Base-by-base conservation (phyloP, 2,329 filamentous ascomycete species). In the Sarocladium oryzae region DNA sequence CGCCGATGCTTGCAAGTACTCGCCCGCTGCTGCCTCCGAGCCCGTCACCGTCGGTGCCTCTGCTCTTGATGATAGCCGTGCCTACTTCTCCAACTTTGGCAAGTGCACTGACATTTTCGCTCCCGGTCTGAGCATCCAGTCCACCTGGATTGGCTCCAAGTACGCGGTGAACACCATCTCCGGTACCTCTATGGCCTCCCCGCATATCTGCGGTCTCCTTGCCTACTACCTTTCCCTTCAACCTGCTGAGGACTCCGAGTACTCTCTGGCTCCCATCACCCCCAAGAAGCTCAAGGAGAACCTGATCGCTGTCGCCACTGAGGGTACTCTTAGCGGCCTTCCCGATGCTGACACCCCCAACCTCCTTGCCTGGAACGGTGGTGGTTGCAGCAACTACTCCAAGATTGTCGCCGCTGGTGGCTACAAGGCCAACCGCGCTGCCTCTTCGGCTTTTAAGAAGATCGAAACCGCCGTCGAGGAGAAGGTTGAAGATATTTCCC, bases 41-140 rank as follows among this genome's bases (percentile, higher is more conserved):
- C 91, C 93, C 60, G 83, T 99, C 69, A 99, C 93, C 53, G 93
- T 99, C 57, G 95, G 92, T 72, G 93, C 93, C 60, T 95, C 90
- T 41, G 93, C 89, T 61, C 82, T 99, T 54, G 83, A 86, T 64
- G 93, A 99, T 68, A 89, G 89, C 79, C 92, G 93, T 74, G 93
- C 93, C 58, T 99, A 97, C 83, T 99, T 99, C 85, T 99, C 95
- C 83, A 99, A 99, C 88, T 97, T 85, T 72, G 93, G 93, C 71
- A 93, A 92, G 81, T 99, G 93, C 82, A 96, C 92, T 69, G 93
- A 99, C 74, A 96, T 99, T 79, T 99, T 99, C 65, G 93, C 91
- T 57, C 93, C 93, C 55, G 93, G 93, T 66, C 81, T 96, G 64
- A 96, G 90, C 85, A 96, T 99, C 64, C 82, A 89, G 63, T 99